Base-by-base conservation (phyloP, 148 eudicot species). In the Rhododendron griersonianum region DNA sequence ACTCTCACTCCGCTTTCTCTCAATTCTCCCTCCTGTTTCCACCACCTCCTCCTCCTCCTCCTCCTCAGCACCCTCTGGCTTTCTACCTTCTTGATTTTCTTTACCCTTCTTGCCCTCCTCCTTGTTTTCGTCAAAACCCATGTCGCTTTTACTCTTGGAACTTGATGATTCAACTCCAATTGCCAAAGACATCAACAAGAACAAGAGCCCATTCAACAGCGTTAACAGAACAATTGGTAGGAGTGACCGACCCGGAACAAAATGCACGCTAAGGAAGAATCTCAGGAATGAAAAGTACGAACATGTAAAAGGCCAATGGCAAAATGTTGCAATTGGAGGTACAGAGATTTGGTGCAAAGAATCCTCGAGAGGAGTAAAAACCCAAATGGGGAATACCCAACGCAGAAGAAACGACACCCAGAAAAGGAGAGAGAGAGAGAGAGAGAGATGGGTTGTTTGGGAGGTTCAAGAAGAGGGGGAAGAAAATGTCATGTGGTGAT, bases 81-180 rank as follows among this genome's bases (percentile, higher is more conserved):
- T 71, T 14, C 76, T 30, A 1, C 76, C 39, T 28, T 30, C 76
- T 28, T 28, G 16, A 28, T 30, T 71, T 4, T 13, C 19, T 30
- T 11, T 71, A 13, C 39, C 39, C 74, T 87, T 87, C 63, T 89
- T 90, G 53, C 59, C 57, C 1, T 85, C 83, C 84, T 89, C 94
- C 39, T 91, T 90, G 57, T 89, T 84, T 51, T 89, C 91, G 84
- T 90, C 95, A 81, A 90, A 88, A 75, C 91, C 96, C 95, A 93
- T 91, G 33, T n/a, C 10, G 76, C 37, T 84, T 21, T 85, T 77
- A 30, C 86, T 87, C 81, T 69, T 82, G 30, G 86, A 85, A 65
- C 76, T 71, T 7, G 76, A 71, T 71, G 76, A 71, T 71, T 73
- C 86, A 79, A 82, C 87, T 84, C 83, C 89, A 91, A 83, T 86